Conservation (phyloP, 306 rosid genomes). For the Potentilla sterilis region DNA sequence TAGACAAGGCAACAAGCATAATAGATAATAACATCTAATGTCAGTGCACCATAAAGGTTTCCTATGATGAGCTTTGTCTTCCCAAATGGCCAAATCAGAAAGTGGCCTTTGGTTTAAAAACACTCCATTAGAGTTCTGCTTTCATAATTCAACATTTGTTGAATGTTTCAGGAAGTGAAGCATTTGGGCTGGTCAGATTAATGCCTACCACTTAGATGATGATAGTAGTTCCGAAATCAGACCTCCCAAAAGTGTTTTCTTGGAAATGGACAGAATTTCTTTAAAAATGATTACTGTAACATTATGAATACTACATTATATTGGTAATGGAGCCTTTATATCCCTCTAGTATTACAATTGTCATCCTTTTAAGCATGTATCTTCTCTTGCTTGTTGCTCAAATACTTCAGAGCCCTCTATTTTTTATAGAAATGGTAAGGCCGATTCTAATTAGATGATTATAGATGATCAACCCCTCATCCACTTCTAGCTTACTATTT, state of each 20-base stretch:
- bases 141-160: no score
- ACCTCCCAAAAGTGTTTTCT: neutral
- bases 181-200: neutral
- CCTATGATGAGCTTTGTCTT: neutral
- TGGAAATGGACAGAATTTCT: neutral
- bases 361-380: neutral
- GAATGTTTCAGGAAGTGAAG: neutral
- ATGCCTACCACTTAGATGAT: neutral
- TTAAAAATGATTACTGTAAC: no score
- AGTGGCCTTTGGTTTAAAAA: neutral
- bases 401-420: neutral
- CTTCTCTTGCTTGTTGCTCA: neutral
- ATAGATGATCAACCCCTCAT: neutral
- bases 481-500: no score
- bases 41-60: neutral
- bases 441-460: neutral
- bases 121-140: neutral
- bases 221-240: neutral
- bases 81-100: neutral
- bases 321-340: neutral
- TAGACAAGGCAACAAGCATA: neutral
- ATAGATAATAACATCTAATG: neutral
- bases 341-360: neutral
- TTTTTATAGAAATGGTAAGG: neutral
- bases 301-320: neutral